Evolutionary conservation across 768 basidiomycete species (phyloP), one percentile per base, ranked within the genome.

Genomic region (Leucogyrophana mollusca): DNA sequence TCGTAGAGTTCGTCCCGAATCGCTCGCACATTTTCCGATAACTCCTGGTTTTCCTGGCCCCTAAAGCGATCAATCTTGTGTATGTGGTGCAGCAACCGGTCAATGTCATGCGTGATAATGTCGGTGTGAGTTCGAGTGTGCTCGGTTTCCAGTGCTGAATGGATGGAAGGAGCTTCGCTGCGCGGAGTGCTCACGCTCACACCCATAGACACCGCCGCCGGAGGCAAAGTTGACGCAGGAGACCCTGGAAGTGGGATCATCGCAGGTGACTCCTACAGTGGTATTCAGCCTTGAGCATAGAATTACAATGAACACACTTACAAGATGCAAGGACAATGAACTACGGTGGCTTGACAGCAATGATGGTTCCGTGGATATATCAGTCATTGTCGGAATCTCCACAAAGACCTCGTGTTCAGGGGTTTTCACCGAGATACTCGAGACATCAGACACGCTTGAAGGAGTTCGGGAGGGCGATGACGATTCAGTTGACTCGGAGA

Each of bases 1-100:
- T 83, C 79, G 10, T 72, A 73, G 3, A 95, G 68, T 52, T 88
- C 83, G 30, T 83, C 73, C 47, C 85, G 78, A 32, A 96, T 79
- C 0, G 81, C 77, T 42, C 78, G 77, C 4, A 95, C 72, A 57
- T 87, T 83, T 37, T 79, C 80, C 1, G 76, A 73, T 7, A 94
- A 59, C 13, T 83, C 83, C 21, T 78, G 72, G 23, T 73, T 78
- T 53, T 94, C 87, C 3, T 78, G 71, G 0, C 80, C 83, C 43
- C 87, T 70, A 14, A 72, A 68, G 24, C 76, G 69, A 54, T 91
- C 82, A 10, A 91, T 57, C 43, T 88, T 83, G 42, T 87, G 80
- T 9, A 84, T 62, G 44, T 73, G 71, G 32, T 78, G 69, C 40
- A 83, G 61, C 14, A 83, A 52, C 7, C 71, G 61, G 62, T 81